Conservation (phyloP, 208 protist genomes). For the Leishmania guyanensis region DNA sequence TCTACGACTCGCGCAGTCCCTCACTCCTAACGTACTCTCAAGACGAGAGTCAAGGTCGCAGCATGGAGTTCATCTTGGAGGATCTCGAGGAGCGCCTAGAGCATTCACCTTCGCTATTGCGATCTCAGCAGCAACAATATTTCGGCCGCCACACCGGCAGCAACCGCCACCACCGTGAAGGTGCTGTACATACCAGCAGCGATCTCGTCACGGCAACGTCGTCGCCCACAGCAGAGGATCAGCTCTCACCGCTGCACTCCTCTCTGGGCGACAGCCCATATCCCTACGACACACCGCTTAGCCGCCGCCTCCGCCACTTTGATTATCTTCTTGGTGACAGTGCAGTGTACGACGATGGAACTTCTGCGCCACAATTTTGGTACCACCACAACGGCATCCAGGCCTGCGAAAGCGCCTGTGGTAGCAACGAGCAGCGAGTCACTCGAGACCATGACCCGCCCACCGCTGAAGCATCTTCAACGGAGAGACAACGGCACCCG, state of each 20-base stretch:
- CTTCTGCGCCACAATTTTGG: not conserved
- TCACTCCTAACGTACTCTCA: conserved; percentile 5
- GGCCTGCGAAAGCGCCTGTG: not conserved
- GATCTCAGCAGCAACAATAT: not conserved
- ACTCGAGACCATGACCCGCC: not conserved
- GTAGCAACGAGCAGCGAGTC: not conserved
- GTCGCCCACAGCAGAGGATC: not conserved
- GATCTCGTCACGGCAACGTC: not conserved
- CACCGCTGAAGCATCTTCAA: not conserved
- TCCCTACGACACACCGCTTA: not conserved
- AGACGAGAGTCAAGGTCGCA: not conserved
- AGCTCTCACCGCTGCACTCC: not conserved
- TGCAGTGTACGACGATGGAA: not conserved
- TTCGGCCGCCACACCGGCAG: not conserved
- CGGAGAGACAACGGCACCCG: not conserved
- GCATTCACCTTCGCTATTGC: not conserved
- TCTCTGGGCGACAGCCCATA: not conserved
- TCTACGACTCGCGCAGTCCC: not conserved
- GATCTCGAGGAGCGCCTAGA: conserved; percentile 7
- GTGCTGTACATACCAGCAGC: not conserved
- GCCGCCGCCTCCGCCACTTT: not conserved
- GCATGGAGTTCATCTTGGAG: conserved; percentile 8
- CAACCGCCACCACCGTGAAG: not conserved
- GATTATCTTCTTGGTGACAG: not conserved
- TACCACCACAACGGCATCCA: not conserved